Evolutionary conservation across 2,329 filamentous ascomycete species (phyloP), one percentile per base, ranked within the genome.

Genomic region (Albophoma yamanashiensis): DNA sequence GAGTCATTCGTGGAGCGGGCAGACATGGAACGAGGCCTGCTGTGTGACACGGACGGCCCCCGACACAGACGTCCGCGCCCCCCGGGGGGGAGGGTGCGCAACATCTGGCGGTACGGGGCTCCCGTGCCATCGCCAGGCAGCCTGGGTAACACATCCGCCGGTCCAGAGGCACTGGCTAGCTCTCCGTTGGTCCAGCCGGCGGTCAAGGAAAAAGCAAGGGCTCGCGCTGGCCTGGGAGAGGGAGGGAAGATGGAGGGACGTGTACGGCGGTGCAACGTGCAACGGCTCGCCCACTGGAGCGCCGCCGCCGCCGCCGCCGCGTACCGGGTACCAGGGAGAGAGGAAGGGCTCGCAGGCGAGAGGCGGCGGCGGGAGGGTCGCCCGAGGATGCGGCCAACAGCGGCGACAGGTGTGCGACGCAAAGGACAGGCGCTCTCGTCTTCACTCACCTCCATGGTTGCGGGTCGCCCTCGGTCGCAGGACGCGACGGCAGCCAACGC

Each of bases 401-500:
- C 50, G 31, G 17, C 47, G 47, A 20, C 50, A 36, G 50, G 3
- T 31, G 50, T 52, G 45, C 47, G 47, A 52, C 25, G 22, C 25
- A 17, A 20, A 53, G 27, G 53, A 22, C 42, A 14, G 43, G 45
- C 15, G 42, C 56, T 56, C 47, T 56, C 47, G 25, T 39, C 27
- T 14, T 42, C 52, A 59, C 62, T 61, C 56, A 64, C 62, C 62
- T 64, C 61, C 53, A 58, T 61, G 38, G 45, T 58, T 56, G 43
- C 58, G 25, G 57, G 45, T 25, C n/a, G 22, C 31, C 22, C 17
- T 14, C 20, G n/a, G 42, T 15, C 34, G 56, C n/a, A 27, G 47
- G 43, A 58, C 56, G 56, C 31, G 34, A 50, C 31, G 22, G 50
- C 50, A 53, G 50, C 27, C 50, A 53, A 53, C 27, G 31, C 50